Base-by-base conservation (phyloP, 164 flowering plant genomes). In the Tetrastigma voinierianum region DNA sequence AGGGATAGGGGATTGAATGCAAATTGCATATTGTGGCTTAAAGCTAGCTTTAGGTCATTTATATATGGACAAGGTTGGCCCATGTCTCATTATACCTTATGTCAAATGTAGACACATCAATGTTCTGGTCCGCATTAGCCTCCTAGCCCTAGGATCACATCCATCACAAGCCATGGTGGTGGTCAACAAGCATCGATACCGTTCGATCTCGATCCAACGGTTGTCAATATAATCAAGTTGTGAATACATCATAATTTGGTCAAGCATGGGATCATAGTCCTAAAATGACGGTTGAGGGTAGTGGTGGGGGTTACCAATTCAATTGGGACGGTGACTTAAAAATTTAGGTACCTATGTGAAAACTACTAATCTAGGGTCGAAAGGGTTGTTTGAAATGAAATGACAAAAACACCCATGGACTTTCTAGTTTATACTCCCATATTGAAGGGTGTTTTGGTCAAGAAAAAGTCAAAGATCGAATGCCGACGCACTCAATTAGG, bases 401-500 rank as follows among this genome's bases (percentile, higher is more conserved):
- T 32, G 40, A 60, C 58, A 5, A 19, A 60, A 67, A 9, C 59
- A 3, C 17, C 64, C 64, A 19, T 60, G 24, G 54, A 47, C 15
- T 23, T 57, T 48, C 14, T 16, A 4, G 16, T 8, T 19, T 13
- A 7, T 2, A 15, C 0, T 46, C 9, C 20, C 6, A 17, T 4
- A 12, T 9, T 6, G 15, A 40, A 19, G 73, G 70, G 68, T 18
- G 59, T 46, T 67, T 70, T 59, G 43, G 72, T 63, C 66, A 59
- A 53, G 0, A 23, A 2, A 46, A 67, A 17, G 70, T 64, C 71
- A 68, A 75, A 70, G 20, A 17, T 16, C 19, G 18, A 45, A 53
- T 58, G 51, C 78, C 74, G 62, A 75, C 78, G 52, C 62, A 75
- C 71, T 75, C 19, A 54, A 71, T 70, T 58, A 45, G 10, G 17